Base-by-base conservation (phyloP, 139 green algal species). In the Haematococcus sp. region DNA sequence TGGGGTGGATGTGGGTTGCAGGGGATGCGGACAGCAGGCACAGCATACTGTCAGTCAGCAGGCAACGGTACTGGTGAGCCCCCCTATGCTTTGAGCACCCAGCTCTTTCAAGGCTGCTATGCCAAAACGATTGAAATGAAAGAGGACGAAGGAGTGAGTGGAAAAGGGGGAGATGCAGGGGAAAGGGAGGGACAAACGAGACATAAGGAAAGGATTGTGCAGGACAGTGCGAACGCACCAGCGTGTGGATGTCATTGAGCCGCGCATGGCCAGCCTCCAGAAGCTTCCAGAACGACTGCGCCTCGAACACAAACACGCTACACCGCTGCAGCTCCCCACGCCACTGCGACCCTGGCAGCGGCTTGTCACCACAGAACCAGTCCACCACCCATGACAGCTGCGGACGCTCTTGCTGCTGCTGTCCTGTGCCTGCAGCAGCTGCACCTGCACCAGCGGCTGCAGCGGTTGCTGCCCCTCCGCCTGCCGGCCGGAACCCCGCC, bases 301-400 rank as follows among this genome's bases (percentile, higher is more conserved):
- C 16, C 58, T 75, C 70, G 17, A 59, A 20, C n/a, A 76, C 68
- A 20, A 81, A 2, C 59, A 81, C 68, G 17, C 22, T 46, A 31
- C 58, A 28, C 30, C 67, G 2, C n/a, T 15, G 1, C n/a, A 75
- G 66, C 67, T 75, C 58, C 20, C n/a, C 23, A 1, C 4, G 23
- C 75, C 75, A 81, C 2, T 28, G 15, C 9, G 4, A 1, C 0
- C 5, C 3, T 2, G 27, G 16, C 16, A 79, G 65, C 5, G 51
- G 56, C 32, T 71, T 73, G 49, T 78, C 63, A 13, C 49, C 66
- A 31, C 54, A 74, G 32, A 58, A 65, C 54, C 68, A 63, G 43
- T 52, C 56, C 17, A 66, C 34, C 22, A 27, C 22, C 52, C 20
- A 27, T 15, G 20, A 15, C 63, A 54, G 63, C 2, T 1, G 31